Percentiles rank a stretch among this genome's conserved stretches.
These are phyloP conservation scores for Hibiscus mutabilis DNA, from an alignment of 345 rosid genomes.

Conservation along the genomic window DNA sequence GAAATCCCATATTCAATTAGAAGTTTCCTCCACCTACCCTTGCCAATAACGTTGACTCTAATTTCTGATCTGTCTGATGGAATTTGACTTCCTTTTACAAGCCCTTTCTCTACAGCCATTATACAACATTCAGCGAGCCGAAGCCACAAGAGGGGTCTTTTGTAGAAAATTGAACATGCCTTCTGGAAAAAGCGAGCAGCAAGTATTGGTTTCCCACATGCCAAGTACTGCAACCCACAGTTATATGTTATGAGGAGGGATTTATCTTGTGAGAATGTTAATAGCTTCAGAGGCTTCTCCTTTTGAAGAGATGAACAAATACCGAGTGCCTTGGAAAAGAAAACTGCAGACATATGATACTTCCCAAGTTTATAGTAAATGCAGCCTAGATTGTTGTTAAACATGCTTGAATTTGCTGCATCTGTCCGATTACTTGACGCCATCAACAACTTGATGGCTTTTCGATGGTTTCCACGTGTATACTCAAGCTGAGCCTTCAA, in stretches of 20 bases:
- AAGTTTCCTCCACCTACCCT: slow-evolving; percentile 91
- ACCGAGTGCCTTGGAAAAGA: slow-evolving; percentile 73
- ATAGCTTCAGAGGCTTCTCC: slow-evolving; percentile 63
- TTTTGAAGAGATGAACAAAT: slow-evolving; percentile 56
- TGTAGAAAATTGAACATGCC: slow-evolving; percentile 58
- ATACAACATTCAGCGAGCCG: slow-evolving; percentile 92
- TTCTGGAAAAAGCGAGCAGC: slow-evolving; percentile 89
- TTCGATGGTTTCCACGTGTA: slow-evolving; percentile 88
- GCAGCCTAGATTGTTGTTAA: slow-evolving; percentile 91
- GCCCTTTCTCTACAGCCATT: slow-evolving; percentile 79
- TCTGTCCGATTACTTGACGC: slow-evolving; percentile 73
- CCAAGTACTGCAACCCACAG: slow-evolving; percentile 76
- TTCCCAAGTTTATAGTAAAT: slow-evolving; percentile 76
- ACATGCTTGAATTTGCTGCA: slow-evolving; percentile 61
- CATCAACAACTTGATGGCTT: slow-evolving; percentile 86
- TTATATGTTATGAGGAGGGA: slow-evolving; percentile 77
- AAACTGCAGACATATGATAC: slow-evolving; percentile 50
- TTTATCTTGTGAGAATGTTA: slow-evolving; percentile 77
- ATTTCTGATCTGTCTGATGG: slow-evolving; percentile 48
- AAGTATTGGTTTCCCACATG: slow-evolving; percentile 73
- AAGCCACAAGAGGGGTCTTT: slow-evolving; percentile 83
- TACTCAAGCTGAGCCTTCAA: slow-evolving; percentile 96
- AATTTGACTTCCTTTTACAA: slow-evolving; percentile 24
- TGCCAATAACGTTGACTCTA: slow-evolving; percentile 62
- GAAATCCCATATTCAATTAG: slow-evolving; percentile 39